Conservation (phyloP, 495 filamentous ascomycete species). For the Pseudomonodictys pantanalensis region DNA sequence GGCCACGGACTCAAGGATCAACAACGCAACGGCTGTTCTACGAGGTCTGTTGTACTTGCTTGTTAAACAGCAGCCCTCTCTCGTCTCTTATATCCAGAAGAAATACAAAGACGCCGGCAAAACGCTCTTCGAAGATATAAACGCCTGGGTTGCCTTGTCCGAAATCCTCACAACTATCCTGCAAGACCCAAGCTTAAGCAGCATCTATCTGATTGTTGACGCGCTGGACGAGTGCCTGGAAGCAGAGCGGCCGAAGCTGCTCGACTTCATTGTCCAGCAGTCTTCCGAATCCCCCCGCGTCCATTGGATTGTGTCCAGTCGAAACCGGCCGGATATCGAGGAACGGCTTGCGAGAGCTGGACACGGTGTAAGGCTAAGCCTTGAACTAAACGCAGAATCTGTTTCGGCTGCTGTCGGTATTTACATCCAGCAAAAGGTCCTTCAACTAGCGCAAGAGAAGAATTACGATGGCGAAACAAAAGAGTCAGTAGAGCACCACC, state of each 20-base stretch:
- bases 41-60: conserved; percentile 45
- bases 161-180: conserved; percentile 42
- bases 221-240: conserved; percentile 14
- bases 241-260: conserved; percentile 33
- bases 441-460: not conserved
- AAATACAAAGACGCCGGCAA: conserved; percentile 32
- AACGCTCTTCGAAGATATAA: conserved; percentile 39
- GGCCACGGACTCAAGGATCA: conserved; percentile 35
- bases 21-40: conserved; percentile 44
- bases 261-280: conserved; percentile 37
- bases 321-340: conserved; percentile 42
- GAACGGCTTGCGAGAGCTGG: conserved; percentile 28
- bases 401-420: not conserved
- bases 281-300: conserved; percentile 25
- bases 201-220: conserved; percentile 1
- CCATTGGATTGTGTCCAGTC: conserved; percentile 43
- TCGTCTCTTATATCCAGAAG: conserved; percentile 38
- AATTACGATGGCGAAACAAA: not conserved
- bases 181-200: conserved; percentile 24
- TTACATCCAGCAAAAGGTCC: conserved; percentile 41
- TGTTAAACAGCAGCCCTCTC: conserved; percentile 36
- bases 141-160: conserved; percentile 39
- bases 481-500: not conserved
- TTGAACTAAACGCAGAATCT: conserved; percentile 40
- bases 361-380: conserved; percentile 27